Evolutionary conservation across 192 early-diverging fungal genomes (phyloP), one percentile per base, ranked within the genome.

Genomic region (Allomyces javanicus): DNA sequence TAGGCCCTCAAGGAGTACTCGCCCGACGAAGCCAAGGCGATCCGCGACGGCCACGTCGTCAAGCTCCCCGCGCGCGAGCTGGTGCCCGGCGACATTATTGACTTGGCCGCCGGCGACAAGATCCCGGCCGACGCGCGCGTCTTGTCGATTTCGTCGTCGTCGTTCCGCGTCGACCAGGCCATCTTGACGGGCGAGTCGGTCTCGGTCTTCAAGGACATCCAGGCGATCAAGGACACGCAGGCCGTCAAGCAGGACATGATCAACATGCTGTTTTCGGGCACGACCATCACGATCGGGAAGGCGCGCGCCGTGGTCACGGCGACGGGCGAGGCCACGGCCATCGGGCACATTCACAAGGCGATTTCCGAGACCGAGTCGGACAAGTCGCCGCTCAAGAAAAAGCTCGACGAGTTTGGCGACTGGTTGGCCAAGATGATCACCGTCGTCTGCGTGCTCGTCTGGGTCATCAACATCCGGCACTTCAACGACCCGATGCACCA

Each of bases 211-310:
- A 97, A 99, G 76, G 83, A 85, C 11, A 69, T 77, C 1, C 79
- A 77, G 14, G 62, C 79, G 50, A 77, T 92, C 66, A 68, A 67
- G 1, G 92, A 90, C 67, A n/a, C 26, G 26, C 71, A 78, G 10
- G 89, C 87, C 27, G 94, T 96, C 64, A 90, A 90, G 78, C 94
- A 97, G 77, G 96, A 97, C 77, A 91, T 94, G 76, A 74, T 81
- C 67, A 99, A 99, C 79, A 93, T 97, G 79, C 74, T 99, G 62
- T 97, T 99, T 77, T 92, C 92, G 9, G 96, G 94, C 25, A 97
- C 94, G 7, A 86, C 92, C n/a, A 86, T 93, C 50, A 93, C 90
- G 26, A 75, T 93, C 40, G 96, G 94, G 33, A 94, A 93, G 65
- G 92, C 86, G 44, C 73, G 75, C 62, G 93, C 88, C 63, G 83